Conservation (phyloP, 2,329 filamentous ascomycete genomes). For the Herpomyces periplanetae region DNA sequence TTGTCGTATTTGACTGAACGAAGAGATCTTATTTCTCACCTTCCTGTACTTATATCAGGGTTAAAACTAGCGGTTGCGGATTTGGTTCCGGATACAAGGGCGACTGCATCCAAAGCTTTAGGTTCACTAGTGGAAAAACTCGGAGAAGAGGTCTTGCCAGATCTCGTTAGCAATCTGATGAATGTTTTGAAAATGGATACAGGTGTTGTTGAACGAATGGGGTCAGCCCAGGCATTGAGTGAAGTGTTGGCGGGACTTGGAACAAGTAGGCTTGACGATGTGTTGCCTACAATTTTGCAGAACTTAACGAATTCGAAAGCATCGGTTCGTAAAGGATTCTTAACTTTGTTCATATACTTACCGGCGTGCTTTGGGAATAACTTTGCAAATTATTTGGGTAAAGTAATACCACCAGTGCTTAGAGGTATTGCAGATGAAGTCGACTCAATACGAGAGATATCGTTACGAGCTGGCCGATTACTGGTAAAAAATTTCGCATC, state of each 20-base stretch:
- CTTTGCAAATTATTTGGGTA: slow-evolving; percentile 74
- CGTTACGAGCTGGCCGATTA: slow-evolving; percentile 58
- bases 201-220: slow-evolving; percentile 71
- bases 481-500: slow-evolving; percentile 95
- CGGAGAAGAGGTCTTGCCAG: slow-evolving; percentile 75
- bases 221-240: slow-evolving; percentile 75
- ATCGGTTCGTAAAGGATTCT: slow-evolving; percentile 80
- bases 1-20: slow-evolving; percentile 83
- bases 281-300: slow-evolving; percentile 69
- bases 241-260: slow-evolving; percentile 85
- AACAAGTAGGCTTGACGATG: slow-evolving; percentile 69
- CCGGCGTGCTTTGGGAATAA: slow-evolving; percentile 96
- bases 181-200: slow-evolving; percentile 86
- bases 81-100: slow-evolving; percentile 75
- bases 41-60: slow-evolving; percentile 67
- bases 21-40: slow-evolving; percentile 58
- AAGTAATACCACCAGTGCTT: slow-evolving; percentile 78
- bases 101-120: slow-evolving; percentile 73
- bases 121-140: slow-evolving; percentile 93
- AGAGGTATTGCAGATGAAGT: slow-evolving; percentile 77
- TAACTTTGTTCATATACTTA: slow-evolving; percentile 97
- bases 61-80: slow-evolving; percentile 65
- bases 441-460: slow-evolving; percentile 86
- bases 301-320: slow-evolving; percentile 73
- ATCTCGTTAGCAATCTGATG: slow-evolving; percentile 92